Conservation (phyloP, 2,329 filamentous ascomycete genomes). For the Dactylella cylindrospora region DNA sequence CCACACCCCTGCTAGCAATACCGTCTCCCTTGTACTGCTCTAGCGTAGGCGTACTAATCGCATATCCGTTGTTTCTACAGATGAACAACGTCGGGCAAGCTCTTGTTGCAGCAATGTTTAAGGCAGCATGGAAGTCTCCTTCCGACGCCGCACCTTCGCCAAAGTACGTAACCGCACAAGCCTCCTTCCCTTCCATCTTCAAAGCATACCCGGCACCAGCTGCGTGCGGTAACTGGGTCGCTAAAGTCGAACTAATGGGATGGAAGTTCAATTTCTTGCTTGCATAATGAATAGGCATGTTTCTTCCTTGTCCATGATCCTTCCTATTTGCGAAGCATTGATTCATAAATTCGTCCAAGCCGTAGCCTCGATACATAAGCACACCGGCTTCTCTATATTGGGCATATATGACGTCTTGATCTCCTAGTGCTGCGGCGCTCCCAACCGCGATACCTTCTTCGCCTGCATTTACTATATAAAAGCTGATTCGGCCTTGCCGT, state of each 20-base stretch:
- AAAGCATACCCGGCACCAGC: constrained; percentile 79
- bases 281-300: constrained; percentile 98
- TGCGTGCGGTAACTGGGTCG: constrained; percentile 86
- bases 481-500: constrained; percentile 86
- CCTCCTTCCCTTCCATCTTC: constrained; percentile 72
- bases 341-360: constrained; percentile 85
- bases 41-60: constrained; percentile 83
- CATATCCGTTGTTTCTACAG: constrained; percentile 90
- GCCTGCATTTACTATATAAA: constrained; percentile 92
- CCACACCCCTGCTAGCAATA: constrained; percentile 80
- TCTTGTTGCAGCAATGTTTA: constrained; percentile 87
- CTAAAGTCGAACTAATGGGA: constrained; percentile 80
- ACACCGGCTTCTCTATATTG: constrained; percentile 95
- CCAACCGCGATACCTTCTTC: constrained; percentile 94
- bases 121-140: constrained; percentile 85
- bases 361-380: constrained; percentile 85
- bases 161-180: constrained; percentile 81
- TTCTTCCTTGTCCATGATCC: constrained; percentile 78
- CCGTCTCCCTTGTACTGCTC: constrained; percentile 92
- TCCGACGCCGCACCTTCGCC: constrained; percentile 88
- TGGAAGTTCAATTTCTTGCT: constrained; percentile 81
- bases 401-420: constrained; percentile 85
- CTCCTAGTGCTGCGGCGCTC: constrained; percentile 77
- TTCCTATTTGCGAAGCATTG: constrained; percentile 87
- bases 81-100: constrained; percentile 87